These are phyloP conservation scores for Spathaspora gorwiae DNA, from an alignment of 805 yeast genomes.

Conservation along the genomic window DNA sequence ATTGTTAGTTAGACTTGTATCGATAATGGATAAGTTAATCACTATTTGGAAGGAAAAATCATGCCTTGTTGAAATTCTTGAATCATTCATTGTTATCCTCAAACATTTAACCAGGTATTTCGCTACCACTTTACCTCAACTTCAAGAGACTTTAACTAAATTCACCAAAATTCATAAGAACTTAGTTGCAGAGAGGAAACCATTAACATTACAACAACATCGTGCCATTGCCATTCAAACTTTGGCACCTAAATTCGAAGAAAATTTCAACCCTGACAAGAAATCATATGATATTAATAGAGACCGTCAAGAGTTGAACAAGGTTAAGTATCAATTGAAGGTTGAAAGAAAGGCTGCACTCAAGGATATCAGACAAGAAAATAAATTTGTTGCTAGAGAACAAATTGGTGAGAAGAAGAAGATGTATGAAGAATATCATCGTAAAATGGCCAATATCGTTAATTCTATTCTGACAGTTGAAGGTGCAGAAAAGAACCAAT, in stretches of 20 bases:
- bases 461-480: constrained; percentile 88
- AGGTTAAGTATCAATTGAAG: constrained; percentile 81
- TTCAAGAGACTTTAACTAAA: constrained; percentile 45
- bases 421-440: constrained; percentile 75
- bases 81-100: constrained; percentile 43
- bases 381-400: constrained; percentile 82
- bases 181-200: constrained; percentile 33
- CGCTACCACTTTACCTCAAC: constrained; percentile 26
- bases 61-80: constrained; percentile 56
- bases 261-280: constrained; percentile 92
- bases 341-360: constrained; percentile 84
- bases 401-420: constrained; percentile 73
- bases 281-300: constrained; percentile 80
- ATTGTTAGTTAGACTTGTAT: constrained; percentile 29
- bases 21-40: constrained; percentile 26
- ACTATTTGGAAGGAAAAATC: constrained; percentile 58
- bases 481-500: constrained; percentile 91
- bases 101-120: constrained; percentile 31
- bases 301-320: constrained; percentile 75
- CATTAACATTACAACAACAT: constrained; percentile 79
- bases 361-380: constrained; percentile 87
- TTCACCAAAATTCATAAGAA: constrained; percentile 43
- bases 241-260: constrained; percentile 88
- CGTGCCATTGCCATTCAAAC: constrained; percentile 80
- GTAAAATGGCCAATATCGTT: constrained; percentile 81